Base-by-base conservation (phyloP, 176 grass and related monocot species). In the Paspalum vaginatum region DNA sequence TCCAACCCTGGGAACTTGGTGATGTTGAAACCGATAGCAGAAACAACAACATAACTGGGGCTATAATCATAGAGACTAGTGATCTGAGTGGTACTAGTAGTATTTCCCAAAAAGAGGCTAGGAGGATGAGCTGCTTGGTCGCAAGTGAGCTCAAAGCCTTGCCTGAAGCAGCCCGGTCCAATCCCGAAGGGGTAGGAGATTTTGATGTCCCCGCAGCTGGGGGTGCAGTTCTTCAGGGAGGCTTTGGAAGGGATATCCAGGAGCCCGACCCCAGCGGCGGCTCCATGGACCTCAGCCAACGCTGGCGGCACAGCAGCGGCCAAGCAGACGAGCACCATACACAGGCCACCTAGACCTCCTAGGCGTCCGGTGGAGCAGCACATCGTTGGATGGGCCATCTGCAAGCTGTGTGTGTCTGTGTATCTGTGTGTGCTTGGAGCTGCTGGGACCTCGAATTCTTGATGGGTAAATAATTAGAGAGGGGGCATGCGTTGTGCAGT, bases 91-190 rank as follows among this genome's bases (percentile, higher is more conserved):
- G 20, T 26, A 18, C 3, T 61, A 0, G 20, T 26, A 18, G 1
- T 61, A 0, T 78, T 78, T 15, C 37, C 25, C 2, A 68, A 4
- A 7, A 72, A 65, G 5, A 89, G 82, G 7, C 1, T 81, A 0
- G 70, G 67, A 26, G 76, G 61, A 15, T 27, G 2, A 39, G 78
- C 6, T 17, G 20, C 50, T 7, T 65, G 1, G 11, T 85, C 5
- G 53, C 77, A 89, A 9, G 62, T 82, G 46, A 79, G 48, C 41
- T 90, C 41, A 5, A 87, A 87, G 42, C 84, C 88, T 42, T 46
- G 57, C 13, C 68, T 27, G 68, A 87, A 84, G 60, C 84, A 91
- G 38, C 68, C 80, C 0, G 37, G 14, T 2, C 80, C 88, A 61
- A 84, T 76, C 0, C 84, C 84, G 1, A 64, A 90, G 26, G 79